These are phyloP conservation scores for Solanum hybrid DNA, from an alignment of 305 asterid species.

Conservation along the genomic window DNA sequence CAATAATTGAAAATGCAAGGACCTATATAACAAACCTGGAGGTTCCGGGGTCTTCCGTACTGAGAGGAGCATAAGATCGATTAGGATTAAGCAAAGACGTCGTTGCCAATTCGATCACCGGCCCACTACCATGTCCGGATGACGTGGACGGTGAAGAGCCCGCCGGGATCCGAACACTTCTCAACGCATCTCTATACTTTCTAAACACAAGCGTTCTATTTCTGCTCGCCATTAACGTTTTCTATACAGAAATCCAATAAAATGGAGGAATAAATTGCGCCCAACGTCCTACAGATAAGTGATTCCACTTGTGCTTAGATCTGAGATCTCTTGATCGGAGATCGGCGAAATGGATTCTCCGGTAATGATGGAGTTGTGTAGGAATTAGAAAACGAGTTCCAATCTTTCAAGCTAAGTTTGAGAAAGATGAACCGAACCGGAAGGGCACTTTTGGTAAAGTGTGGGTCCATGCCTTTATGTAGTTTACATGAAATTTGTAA, in stretches of 20 bases:
- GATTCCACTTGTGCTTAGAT: conserved; percentile 12
- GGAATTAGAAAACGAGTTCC: conserved; percentile 11
- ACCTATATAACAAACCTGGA: conserved; percentile 46
- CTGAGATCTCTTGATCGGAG: conserved; percentile 13
- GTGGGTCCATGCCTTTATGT: neutral
- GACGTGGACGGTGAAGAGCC: conserved; percentile 50
- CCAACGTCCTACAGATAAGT: neutral
- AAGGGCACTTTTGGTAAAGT: neutral
- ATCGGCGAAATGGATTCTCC: conserved; percentile 7
- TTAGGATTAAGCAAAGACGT: conserved; percentile 76
- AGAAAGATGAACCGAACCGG: conserved; percentile 10
- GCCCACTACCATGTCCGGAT: conserved; percentile 41
- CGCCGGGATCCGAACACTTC: conserved; percentile 77
- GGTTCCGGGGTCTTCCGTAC: conserved; percentile 93
- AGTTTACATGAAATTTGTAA: neutral
- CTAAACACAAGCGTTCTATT: conserved; percentile 77
- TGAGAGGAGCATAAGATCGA: conserved; percentile 74
- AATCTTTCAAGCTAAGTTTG: conserved; percentile 6
- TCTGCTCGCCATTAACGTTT: conserved; percentile 70
- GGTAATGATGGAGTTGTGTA: conserved; percentile 6
- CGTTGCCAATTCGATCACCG: conserved; percentile 88
- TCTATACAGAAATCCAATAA: neutral
- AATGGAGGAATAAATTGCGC: conserved; percentile 10
- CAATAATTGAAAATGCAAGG: neutral
- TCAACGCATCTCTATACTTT: conserved; percentile 86